A percentile compares a stretch with the other conserved stretches of the same genome.
These are phyloP conservation scores for Neurospora sp. DNA, from an alignment of 495 filamentous ascomycete genomes.

Conservation along the genomic window DNA sequence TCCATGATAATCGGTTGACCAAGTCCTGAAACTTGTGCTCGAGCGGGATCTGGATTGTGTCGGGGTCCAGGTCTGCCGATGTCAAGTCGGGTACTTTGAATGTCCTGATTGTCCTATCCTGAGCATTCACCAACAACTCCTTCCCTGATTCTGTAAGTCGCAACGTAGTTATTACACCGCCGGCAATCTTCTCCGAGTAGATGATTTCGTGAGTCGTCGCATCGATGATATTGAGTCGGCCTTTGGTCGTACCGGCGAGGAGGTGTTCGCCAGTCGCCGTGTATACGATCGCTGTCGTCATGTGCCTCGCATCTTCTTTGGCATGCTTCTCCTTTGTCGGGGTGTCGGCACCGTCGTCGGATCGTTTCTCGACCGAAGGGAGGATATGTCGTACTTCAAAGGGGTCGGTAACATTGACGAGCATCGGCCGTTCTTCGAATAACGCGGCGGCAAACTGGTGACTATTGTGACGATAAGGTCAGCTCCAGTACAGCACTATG, in stretches of 20 bases:
- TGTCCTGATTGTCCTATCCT: slow-evolving; percentile 86
- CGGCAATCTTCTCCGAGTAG: slow-evolving; percentile 76
- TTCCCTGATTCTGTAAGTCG: slow-evolving; percentile 74
- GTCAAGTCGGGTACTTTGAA: slow-evolving; percentile 52
- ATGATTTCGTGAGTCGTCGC: slow-evolving; percentile 67
- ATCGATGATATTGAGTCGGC: slow-evolving; percentile 90
- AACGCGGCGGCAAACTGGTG: slow-evolving; percentile 76
- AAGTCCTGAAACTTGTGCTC: slow-evolving; percentile 99
- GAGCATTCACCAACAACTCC: slow-evolving; percentile 79
- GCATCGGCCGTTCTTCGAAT: slow-evolving; percentile 82
- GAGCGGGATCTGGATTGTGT: slow-evolving; percentile 73
- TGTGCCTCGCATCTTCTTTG: slow-evolving; percentile 84
- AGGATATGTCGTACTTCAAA: slow-evolving; percentile 62
- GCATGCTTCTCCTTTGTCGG: slow-evolving; percentile 70
- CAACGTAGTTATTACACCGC: slow-evolving; percentile 78
- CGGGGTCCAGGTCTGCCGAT: slow-evolving; percentile 46
- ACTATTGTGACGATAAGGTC: slow-evolving; percentile 29
- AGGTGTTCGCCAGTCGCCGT: slow-evolving; percentile 76
- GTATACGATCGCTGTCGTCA: slow-evolving; percentile 85
- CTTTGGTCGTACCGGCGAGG: slow-evolving; percentile 83
- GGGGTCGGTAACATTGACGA: slow-evolving; percentile 66
- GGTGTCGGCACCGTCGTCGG: slow-evolving; percentile 52
- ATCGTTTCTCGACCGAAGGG: slow-evolving; percentile 69
- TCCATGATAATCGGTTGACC: slow-evolving; percentile 90
- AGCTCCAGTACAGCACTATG: not conserved